Conservation (phyloP, 176 grass and related monocot genomes). For the Metroxylon sagu region DNA sequence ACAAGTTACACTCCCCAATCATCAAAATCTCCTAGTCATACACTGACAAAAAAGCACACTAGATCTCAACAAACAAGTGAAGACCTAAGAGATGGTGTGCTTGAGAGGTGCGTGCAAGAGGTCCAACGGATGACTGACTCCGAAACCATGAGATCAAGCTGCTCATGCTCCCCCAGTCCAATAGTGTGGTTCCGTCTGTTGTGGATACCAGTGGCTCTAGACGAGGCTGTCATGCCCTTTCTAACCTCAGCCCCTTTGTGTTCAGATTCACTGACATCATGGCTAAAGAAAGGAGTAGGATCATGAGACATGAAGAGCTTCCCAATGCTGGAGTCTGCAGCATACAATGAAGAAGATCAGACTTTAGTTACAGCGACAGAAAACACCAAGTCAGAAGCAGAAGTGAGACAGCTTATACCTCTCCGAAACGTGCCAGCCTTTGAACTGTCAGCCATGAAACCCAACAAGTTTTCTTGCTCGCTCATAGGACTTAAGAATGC, state of each 20-base stretch:
- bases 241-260: slow-evolving; percentile 4
- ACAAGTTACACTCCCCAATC: too few species aligned
- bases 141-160: slow-evolving; percentile 49
- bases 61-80: slow-evolving; percentile 71
- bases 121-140: slow-evolving; percentile 93
- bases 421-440: background rate
- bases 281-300: background rate
- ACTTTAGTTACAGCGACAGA: background rate
- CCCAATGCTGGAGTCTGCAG: background rate
- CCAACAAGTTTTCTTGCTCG: slow-evolving; percentile 20
- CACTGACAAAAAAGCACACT: background rate
- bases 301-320: slow-evolving; percentile 7
- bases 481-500: slow-evolving; percentile 35
- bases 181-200: slow-evolving; percentile 77
- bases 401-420: background rate
- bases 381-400: too few species aligned
- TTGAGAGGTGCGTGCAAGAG: slow-evolving; percentile 75
- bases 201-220: slow-evolving; percentile 9
- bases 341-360: background rate
- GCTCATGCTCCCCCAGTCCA: slow-evolving; percentile 40
- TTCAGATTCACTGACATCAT: slow-evolving; percentile 9
- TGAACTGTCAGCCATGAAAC: background rate
- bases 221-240: slow-evolving; percentile 5
- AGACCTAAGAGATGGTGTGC: slow-evolving; percentile 56
- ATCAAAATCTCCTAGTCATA: too few species aligned